A percentile compares a stretch with the other conserved stretches of the same genome.
phyloP scores from a whole-genome alignment of 805 yeast genomes.

The Metschnikowia baotianmanensis region DNA sequence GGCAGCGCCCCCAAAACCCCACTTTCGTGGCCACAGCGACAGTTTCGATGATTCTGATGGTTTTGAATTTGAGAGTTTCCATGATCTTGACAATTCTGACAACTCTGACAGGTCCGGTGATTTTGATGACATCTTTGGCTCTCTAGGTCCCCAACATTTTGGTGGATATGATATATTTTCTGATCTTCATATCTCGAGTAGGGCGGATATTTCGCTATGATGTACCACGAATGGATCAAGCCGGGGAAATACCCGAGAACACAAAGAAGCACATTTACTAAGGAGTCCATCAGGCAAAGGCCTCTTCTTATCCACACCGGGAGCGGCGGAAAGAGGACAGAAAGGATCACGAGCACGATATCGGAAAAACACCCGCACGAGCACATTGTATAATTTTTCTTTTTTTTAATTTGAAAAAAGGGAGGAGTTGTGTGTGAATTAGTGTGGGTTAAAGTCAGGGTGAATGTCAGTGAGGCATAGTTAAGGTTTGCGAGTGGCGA shows the following conservation, averaged over 20 bases:
- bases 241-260: constrained; percentile 52
- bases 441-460: too few species aligned
- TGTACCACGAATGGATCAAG: constrained; percentile 48
- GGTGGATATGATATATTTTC: constrained; percentile 35
- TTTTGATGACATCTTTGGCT: constrained; percentile 21
- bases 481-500: too few species aligned
- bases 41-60: constrained; percentile 23
- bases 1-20: constrained; percentile 11
- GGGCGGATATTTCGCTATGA: constrained; percentile 47
- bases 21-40: constrained; percentile 22
- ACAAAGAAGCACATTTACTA: constrained; percentile 42
- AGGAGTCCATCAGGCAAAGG: constrained; percentile 50
- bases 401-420: background rate
- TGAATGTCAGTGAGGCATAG: too few species aligned
- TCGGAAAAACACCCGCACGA: constrained; percentile 43
- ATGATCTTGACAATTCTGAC: too few species aligned
- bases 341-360: constrained; percentile 54
- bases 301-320: constrained; percentile 71
- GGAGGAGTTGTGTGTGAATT: too few species aligned
- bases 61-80: constrained; percentile 14
- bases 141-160: constrained; percentile 33
- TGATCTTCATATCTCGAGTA: constrained; percentile 25
- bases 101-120: constrained; percentile 23
- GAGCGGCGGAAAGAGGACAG: constrained; percentile 70
- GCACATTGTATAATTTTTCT: constrained; percentile 3